phyloP scores from a whole-genome alignment of 1,284 basidiomycete species.

The Inonotus hispidus region DNA sequence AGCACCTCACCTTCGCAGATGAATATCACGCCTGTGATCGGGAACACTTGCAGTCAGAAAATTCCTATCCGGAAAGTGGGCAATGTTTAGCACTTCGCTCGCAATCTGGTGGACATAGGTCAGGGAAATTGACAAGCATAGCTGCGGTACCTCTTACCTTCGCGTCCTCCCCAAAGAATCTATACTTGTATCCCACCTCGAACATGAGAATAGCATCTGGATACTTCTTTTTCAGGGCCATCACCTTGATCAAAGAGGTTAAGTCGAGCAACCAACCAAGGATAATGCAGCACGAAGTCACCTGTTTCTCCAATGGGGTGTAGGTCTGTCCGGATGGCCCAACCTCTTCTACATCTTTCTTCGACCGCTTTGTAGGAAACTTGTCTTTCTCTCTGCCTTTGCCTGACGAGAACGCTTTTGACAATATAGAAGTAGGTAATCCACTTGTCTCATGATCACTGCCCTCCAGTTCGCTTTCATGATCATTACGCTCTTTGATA shows the following conservation, averaged over 20 bases:
- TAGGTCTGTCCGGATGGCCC: slow-evolving; percentile 78
- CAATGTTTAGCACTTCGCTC: slow-evolving; percentile 78
- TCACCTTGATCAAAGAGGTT: slow-evolving; percentile 19
- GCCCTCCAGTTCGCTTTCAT: slow-evolving; percentile 18
- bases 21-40: slow-evolving; percentile 73
- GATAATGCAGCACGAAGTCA: slow-evolving; percentile 21
- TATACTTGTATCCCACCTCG: slow-evolving; percentile 87
- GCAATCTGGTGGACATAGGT: slow-evolving; percentile 50
- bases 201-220: slow-evolving; percentile 78
- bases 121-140: neutral
- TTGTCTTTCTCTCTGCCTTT: slow-evolving; percentile 30
- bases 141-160: slow-evolving; percentile 39
- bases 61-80: slow-evolving; percentile 73
- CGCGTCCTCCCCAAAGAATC: slow-evolving; percentile 88
- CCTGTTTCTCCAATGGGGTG: slow-evolving; percentile 83
- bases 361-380: slow-evolving; percentile 25
- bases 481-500: neutral
- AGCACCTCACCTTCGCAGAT: slow-evolving; percentile 73
- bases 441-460: slow-evolving; percentile 3
- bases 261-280: neutral
- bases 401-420: slow-evolving; percentile 26
- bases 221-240: slow-evolving; percentile 67
- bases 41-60: slow-evolving; percentile 84
- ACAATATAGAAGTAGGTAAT: slow-evolving; percentile 2
- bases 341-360: slow-evolving; percentile 44